Conservation (phyloP, 2,329 filamentous ascomycete genomes). For the Sporothrix curviconia region DNA sequence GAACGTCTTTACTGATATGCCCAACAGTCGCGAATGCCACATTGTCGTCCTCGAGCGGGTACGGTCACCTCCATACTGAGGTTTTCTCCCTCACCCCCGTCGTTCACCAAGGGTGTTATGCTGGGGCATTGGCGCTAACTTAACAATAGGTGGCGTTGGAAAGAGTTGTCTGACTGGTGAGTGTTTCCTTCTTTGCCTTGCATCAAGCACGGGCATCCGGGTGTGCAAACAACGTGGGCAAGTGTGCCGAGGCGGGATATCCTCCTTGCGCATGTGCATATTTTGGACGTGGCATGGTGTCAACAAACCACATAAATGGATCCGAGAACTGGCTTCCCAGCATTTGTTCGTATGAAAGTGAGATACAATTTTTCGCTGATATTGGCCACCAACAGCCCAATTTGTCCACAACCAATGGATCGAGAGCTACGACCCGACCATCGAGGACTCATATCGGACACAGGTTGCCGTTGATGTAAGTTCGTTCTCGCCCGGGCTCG, state of each 20-base stretch:
- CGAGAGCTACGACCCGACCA: conserved; percentile 75
- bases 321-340: no score
- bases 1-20: conserved; percentile 10
- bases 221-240: no score
- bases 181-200: conserved; percentile 22
- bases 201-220: conserved; percentile 17
- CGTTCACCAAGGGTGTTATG: conserved; percentile 10
- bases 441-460: conserved; percentile 70
- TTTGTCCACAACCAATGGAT: conserved; percentile 95
- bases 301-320: no score
- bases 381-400: conserved; percentile 53
- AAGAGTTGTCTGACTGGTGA: conserved; percentile 88
- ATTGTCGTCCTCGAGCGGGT: conserved; percentile 77
- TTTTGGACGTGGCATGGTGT: background rate
- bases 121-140: conserved; percentile 6
- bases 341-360: no score
- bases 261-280: background rate
- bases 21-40: conserved; percentile 65
- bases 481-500: conserved; percentile 22
- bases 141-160: conserved; percentile 68
- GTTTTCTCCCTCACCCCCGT: background rate
- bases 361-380: no score
- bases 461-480: conserved; percentile 78
- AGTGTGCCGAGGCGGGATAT: no score
- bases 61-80: conserved; percentile 28